Base-by-base conservation (phyloP, 306 rosid genomes). In the Ormosia emarginata region DNA sequence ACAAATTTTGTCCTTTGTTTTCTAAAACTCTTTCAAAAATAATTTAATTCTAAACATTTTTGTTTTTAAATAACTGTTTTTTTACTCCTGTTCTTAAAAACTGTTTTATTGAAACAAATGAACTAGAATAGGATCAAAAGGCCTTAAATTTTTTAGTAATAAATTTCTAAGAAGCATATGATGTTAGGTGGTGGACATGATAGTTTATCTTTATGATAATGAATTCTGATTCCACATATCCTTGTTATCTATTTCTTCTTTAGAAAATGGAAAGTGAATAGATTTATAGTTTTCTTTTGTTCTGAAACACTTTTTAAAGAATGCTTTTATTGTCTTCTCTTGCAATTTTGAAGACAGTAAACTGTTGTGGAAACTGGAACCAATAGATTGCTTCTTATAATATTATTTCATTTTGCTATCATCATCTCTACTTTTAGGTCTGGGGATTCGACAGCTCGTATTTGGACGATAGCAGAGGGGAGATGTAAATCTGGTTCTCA, bases 381-480 rank as follows among this genome's bases (percentile, higher is more conserved):
- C 37, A 47, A 47, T 47, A 49, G 43, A 18, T 18, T 55, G 50
- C 65, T 77, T 64, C 10, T 50, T 32, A 63, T 15, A 30, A 17
- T 7, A 64, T 14, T n/a, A 52, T 49, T 39, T 36, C 50, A 63
- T 40, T 43, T 61, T 15, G 9, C 15, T 61, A 34, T 15, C 7
- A 34, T 64, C 61, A 77, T 77, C 15, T 77, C 46, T 58, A 41
- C 32, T 57, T 81, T n/a, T 53, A 91, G 95, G 79, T 91, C 95
- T 50, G 91, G 89, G 86, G 95, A 91, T 79, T 90, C 95, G 0
- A 89, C 95, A 4, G 95, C 93, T 81, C 93, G 95, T 40, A 89
- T 91, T 71, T 89, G 93, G 95, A 83, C 86, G 41, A 83, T 91
- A 43, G 81, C 78, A 1, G 93, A 88, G 68, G 88, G 88, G 47